Conservation (phyloP, 352 stramenopile genomes). For the Phytophthora crassamura region DNA sequence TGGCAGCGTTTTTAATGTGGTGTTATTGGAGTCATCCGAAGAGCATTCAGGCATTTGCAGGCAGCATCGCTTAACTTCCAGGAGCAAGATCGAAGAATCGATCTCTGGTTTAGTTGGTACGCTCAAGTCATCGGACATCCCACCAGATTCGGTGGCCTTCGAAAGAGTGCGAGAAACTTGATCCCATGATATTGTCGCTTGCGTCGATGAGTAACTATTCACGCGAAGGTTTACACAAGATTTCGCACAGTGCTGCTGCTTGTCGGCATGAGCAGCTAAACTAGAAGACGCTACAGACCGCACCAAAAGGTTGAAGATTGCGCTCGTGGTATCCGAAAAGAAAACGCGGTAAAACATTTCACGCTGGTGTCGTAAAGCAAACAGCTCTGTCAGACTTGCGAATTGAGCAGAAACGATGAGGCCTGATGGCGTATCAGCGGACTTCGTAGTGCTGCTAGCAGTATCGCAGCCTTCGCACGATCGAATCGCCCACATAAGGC, state of each 20-base stretch:
- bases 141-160: not conserved
- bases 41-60: not conserved
- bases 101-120: not conserved
- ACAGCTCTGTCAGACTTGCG: conserved; percentile 36
- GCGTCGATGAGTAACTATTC: conserved; percentile 40
- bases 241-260: not conserved
- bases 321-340: conserved; percentile 40
- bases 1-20: conserved; percentile 28
- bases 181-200: conserved; percentile 45
- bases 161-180: not conserved
- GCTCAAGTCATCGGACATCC: not conserved
- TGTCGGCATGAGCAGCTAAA: not conserved
- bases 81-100: conserved; percentile 11
- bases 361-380: conserved; percentile 38
- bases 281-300: not conserved
- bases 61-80: conserved; percentile 22
- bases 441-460: not conserved
- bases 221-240: conserved; percentile 13
- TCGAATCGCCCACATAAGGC: conserved; percentile 19
- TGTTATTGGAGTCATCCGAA: not conserved
- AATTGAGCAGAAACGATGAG: conserved; percentile 29
- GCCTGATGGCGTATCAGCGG: not conserved
- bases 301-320: conserved; percentile 41
- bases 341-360: conserved; percentile 41
- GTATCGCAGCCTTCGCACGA: not conserved